Percentiles rank a stretch among this genome's conserved stretches.
phyloP scores from a whole-genome alignment of 1,284 basidiomycete species.

The Amylostereum areolatum region DNA sequence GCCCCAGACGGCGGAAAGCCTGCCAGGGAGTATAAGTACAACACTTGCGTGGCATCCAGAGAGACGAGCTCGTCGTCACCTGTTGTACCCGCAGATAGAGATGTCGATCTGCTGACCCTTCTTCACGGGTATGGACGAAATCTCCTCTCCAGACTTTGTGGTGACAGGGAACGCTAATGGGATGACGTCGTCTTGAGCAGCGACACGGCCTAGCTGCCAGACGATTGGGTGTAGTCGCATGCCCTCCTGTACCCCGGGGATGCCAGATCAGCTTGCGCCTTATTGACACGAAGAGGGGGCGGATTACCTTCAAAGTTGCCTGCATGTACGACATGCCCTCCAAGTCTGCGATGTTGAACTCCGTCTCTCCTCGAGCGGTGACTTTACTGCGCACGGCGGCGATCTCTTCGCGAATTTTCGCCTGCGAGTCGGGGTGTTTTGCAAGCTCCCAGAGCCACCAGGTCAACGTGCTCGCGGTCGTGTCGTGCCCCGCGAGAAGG shows the following conservation, averaged over 20 bases:
- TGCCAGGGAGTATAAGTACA: conserved; percentile 27
- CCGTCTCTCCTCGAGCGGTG: conserved; percentile 18
- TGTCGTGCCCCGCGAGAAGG: conserved; percentile 15
- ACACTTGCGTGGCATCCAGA: conserved; percentile 15
- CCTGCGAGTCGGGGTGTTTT: conserved; percentile 18
- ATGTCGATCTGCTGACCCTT: conserved; percentile 29
- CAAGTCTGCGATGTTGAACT: conserved; percentile 23
- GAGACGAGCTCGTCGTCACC: conserved; percentile 6
- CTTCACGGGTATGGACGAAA: conserved; percentile 25
- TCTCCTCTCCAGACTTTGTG: conserved; percentile 22
- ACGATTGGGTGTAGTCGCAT: not conserved
- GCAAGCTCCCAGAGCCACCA: conserved; percentile 24
- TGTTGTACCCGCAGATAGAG: conserved; percentile 13
- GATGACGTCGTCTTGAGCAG: conserved; percentile 34
- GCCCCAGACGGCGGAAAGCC: conserved; percentile 29
- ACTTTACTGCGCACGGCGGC: conserved; percentile 6
- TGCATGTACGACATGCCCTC: conserved; percentile 23
- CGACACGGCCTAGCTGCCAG: not conserved
- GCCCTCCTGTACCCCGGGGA: not conserved
- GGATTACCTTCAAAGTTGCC: conserved; percentile 20
- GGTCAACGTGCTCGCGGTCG: conserved; percentile 17
- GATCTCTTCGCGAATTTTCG: conserved; percentile 18
- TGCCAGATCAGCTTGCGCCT: conserved; percentile 15
- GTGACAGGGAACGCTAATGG: conserved; percentile 34
- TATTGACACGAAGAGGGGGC: too few relatives aligned